These are phyloP conservation scores for Colletotrichum horii DNA, from an alignment of 2,329 filamentous ascomycete species.

Conservation along the genomic window DNA sequence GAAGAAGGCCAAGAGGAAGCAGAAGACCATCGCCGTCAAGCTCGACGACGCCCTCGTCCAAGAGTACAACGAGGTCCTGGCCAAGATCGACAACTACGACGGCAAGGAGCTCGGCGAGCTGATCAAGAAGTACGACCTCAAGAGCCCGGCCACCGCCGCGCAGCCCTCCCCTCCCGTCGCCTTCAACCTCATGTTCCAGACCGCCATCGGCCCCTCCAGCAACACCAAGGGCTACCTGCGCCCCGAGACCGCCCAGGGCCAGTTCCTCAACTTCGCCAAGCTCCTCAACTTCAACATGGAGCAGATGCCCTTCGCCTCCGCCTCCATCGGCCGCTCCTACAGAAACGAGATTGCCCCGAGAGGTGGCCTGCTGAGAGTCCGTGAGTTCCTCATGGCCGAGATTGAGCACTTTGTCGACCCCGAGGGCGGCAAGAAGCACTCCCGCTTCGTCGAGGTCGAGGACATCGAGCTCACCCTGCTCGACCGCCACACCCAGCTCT, in stretches of 20 bases:
- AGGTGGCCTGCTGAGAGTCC: slow-evolving; percentile 87
- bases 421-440: slow-evolving; percentile 91
- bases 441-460: slow-evolving; percentile 84
- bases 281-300: slow-evolving; percentile 96
- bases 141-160: slow-evolving; percentile 81
- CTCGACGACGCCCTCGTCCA: slow-evolving; percentile 84
- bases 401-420: slow-evolving; percentile 99
- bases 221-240: slow-evolving; percentile 85
- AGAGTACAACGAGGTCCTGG: slow-evolving; percentile 91
- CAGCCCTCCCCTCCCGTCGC: slow-evolving; percentile 81
- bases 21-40: slow-evolving; percentile 79
- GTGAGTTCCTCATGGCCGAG: slow-evolving; percentile 98
- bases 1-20: slow-evolving; percentile 89
- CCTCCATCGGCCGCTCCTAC: slow-evolving; percentile 97
- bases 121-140: slow-evolving; percentile 90
- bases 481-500: slow-evolving; percentile 83
- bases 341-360: slow-evolving; percentile 97
- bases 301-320: slow-evolving; percentile 95
- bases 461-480: slow-evolving; percentile 84
- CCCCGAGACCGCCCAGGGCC: slow-evolving; percentile 96
- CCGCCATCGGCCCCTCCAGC: slow-evolving; percentile 89
- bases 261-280: slow-evolving; percentile 97
- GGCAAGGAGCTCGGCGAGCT: slow-evolving; percentile 85
- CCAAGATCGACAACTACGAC: slow-evolving; percentile 94
- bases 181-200: slow-evolving; percentile 99